Base-by-base conservation (phyloP, 2,329 filamentous ascomycete genomes). In the Teratosphaeria zuluensis region DNA sequence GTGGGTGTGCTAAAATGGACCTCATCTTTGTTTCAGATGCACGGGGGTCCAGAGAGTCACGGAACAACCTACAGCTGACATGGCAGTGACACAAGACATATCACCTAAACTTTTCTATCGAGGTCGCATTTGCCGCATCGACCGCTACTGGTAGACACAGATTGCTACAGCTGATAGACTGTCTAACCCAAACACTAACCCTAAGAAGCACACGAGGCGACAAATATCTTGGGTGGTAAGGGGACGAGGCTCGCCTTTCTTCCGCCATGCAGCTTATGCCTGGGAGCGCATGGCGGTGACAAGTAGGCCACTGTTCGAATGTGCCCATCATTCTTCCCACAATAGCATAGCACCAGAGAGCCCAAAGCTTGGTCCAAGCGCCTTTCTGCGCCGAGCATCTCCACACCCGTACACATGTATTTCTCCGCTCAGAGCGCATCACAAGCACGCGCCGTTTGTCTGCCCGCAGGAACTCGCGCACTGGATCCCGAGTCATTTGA, bases 311-410 rank as follows among this genome's bases (percentile, higher is more conserved):
- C 33, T 9, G 14, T 35, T 11, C 14, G 9, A 35, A 35, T 9
- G 33, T 14, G 33, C 33, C 8, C 8, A 16, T 42, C 11, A 16
- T 42, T 11, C 35, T 42, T 12, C n/a, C 4, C 11, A 2, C n/a
- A 16, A 42, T 9, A n/a, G n/a, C 16, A 4, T 28, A 28, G 2
- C 24, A 28, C 2, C 4, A 28, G 8, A 35, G 9, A 35, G n/a
- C n/a, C n/a, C n/a, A 35, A 11, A 2, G 33, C 33, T 35, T 35
- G 33, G 38, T 48, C 53, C 32, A 33, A 55, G 53, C 48, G 56
- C 32, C n/a, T 52, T 32, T 32, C 52, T 2, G 6, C 16, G 24
- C 54, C 57, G 58, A 63, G 55, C 58, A 57, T 57, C 58, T 59
- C 58, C 58, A 57, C 55, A n/a, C 12, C 24, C 24, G 32, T 9